Evolutionary conservation across 306 rosid genomes (phyloP).

Genomic region (Boehmeria nivea): DNA sequence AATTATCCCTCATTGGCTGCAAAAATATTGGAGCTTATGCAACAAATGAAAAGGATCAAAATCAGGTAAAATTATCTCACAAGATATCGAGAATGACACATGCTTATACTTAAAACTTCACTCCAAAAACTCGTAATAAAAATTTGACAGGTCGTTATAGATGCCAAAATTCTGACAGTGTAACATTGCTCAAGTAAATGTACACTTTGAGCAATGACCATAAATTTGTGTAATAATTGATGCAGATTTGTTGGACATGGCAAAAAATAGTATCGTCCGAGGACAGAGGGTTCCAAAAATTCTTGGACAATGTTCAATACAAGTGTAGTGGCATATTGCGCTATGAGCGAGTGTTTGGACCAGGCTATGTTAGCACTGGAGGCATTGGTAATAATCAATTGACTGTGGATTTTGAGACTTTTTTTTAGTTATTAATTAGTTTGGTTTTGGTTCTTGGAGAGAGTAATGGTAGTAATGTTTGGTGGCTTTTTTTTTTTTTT

Average conservation of each 20-base stretch:
- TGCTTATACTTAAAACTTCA: no score
- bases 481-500: no score
- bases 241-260: conserved; percentile 82
- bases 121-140: no score
- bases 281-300: conserved; percentile 40
- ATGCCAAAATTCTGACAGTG: no score
- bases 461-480: neutral
- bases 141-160: no score
- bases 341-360: conserved; percentile 44
- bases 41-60: conserved; percentile 74
- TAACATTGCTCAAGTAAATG: no score
- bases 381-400: conserved; percentile 41
- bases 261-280: conserved; percentile 29
- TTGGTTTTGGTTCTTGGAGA: neutral
- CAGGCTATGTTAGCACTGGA: conserved; percentile 46
- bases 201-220: no score
- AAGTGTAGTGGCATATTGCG: conserved; percentile 38
- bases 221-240: neutral
- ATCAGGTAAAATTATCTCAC: conserved; percentile 44
- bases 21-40: conserved; percentile 94
- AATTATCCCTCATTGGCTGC: conserved; percentile 76
- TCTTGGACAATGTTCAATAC: conserved; percentile 44
- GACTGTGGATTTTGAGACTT: no score
- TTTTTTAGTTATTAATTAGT: no score
- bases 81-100: neutral